Conservation (phyloP, 805 yeast genomes). For the Kregervanrija delftensis region DNA sequence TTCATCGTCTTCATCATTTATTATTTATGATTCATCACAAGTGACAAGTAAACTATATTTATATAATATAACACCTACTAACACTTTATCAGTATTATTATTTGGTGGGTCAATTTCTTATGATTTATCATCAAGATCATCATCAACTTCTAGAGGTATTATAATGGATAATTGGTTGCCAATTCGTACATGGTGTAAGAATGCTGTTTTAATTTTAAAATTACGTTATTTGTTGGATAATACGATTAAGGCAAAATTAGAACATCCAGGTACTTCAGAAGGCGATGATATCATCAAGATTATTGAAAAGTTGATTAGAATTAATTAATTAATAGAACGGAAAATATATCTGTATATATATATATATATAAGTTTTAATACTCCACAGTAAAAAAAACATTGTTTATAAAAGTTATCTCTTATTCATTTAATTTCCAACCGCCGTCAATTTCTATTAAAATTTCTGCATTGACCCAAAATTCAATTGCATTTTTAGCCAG, state of each 20-base stretch:
- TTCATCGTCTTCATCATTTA: constrained; percentile 46
- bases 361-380: not conserved
- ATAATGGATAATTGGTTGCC: constrained; percentile 88
- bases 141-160: constrained; percentile 67
- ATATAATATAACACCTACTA: constrained; percentile 74
- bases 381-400: not conserved
- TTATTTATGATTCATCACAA: constrained; percentile 54
- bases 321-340: constrained; percentile 4
- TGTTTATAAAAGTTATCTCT: not conserved
- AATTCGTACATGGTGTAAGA: constrained; percentile 86
- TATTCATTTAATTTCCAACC: constrained; percentile 13
- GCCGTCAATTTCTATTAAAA: constrained; percentile 33
- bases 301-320: constrained; percentile 32
- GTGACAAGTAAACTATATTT: constrained; percentile 61
- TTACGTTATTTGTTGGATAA: constrained; percentile 60
- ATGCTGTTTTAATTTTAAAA: constrained; percentile 76
- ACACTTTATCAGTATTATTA: constrained; percentile 62
- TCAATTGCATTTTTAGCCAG: constrained; percentile 33
- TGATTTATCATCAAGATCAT: constrained; percentile 37
- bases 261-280: constrained; percentile 12
- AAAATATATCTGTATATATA: not conserved
- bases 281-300: constrained; percentile 32
- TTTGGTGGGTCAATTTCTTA: constrained; percentile 73
- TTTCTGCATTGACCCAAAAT: constrained; percentile 61
- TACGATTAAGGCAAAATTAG: constrained; percentile 54